Evolutionary conservation across 2,329 filamentous ascomycete genomes (phyloP), one percentile per base, ranked within the genome.

Genomic region (Sporothrix brasiliensis): DNA sequence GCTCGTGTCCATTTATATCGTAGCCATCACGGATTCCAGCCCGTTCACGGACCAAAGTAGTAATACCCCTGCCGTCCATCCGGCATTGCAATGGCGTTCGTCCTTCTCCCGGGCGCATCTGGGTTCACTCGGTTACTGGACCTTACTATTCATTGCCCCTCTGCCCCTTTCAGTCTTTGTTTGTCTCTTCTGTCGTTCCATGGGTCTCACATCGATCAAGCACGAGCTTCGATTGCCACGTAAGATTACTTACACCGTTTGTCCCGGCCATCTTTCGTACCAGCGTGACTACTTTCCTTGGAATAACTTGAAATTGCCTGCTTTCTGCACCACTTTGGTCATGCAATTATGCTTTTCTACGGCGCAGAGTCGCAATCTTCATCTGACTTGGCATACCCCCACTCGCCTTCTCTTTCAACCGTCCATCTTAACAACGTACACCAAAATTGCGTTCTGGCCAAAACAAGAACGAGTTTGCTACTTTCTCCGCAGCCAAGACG

Each of bases 401-500:
- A 11, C 63, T 39, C 27, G 30, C 27, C 24, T 30, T 19, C 47
- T 30, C 27, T 54, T 54, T 27, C 63, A 7, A 19, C 41, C 49
- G 19, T n/a, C 6, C 6, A 34, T 34, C 7, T 34, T 9, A 34
- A 34, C 34, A 34, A 34, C 21, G 49, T 49, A 53, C 34, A n/a
- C 19, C 63, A 49, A 52, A 41, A 49, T 67, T 41, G 49, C 63
- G 54, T 53, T 52, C 4, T 50, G 44, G 9, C 61, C 44, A 19
- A 21, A 9, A 34, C 16, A 30, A 56, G 53, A 14, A 41, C 34
- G 56, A n/a, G n/a, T n/a, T 16, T 34, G 44, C 60, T 11, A 27
- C 24, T 16, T 10, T 65, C 60, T 63, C 58, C 58, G 47, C 27
- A 47, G 47, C 61, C 47, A 66, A 52, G 61, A 30, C 34, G 24